Percentiles rank a stretch among this genome's conserved stretches.
Conservation (phyloP, 257 asterid species). For the Solanum sejunctum region DNA sequence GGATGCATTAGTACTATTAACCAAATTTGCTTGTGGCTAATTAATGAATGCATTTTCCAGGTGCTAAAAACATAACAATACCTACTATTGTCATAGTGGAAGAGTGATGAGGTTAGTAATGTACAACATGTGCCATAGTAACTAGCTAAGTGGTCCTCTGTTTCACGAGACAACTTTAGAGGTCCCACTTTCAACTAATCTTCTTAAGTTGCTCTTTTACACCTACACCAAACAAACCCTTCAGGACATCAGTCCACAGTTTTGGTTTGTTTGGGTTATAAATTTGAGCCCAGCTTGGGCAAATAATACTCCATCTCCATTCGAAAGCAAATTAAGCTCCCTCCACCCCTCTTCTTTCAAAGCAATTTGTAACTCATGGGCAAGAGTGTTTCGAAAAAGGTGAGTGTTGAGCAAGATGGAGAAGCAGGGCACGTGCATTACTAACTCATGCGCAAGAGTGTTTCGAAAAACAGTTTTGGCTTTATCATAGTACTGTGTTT, state of each 20-base stretch:
- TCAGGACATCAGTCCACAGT: neutral
- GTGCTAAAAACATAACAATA: constrained; percentile 3
- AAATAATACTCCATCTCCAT: neutral
- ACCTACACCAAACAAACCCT: neutral
- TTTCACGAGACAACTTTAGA: neutral
- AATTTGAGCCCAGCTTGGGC: neutral
- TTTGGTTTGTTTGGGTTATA: neutral
- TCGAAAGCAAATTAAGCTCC: neutral
- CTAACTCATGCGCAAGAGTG: constrained; percentile 27
- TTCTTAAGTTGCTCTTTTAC: neutral
- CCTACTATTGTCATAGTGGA: neutral
- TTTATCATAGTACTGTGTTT: neutral
- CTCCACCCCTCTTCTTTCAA: neutral
- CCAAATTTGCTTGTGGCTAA: neutral
- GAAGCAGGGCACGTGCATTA: constrained; percentile 99
- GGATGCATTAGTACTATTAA: neutral
- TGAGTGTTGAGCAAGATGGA: constrained; percentile 84
- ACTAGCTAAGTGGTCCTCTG: neutral
- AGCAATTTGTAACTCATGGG: neutral
- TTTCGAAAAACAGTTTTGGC: neutral
- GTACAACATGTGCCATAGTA: neutral
- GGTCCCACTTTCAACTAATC: constrained; percentile 6
- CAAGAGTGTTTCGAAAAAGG: constrained; percentile 5
- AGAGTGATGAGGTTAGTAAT: neutral
- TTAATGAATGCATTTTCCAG: neutral